These are phyloP conservation scores for Pseudozyma sp. DNA, from an alignment of 1,284 basidiomycete species.

Conservation along the genomic window DNA sequence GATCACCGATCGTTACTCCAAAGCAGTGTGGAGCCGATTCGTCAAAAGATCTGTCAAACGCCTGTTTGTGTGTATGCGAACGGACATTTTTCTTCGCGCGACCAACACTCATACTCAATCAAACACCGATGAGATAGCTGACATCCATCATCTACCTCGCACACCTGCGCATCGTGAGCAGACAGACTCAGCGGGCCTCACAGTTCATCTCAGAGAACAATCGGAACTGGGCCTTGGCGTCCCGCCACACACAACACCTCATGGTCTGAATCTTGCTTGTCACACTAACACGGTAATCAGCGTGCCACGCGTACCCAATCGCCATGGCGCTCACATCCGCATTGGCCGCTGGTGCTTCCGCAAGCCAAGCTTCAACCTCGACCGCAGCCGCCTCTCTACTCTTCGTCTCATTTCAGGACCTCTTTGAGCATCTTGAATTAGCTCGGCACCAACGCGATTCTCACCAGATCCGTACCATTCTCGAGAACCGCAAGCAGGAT, in stretches of 20 bases:
- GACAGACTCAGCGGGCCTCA: too few species aligned
- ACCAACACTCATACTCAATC: constrained; percentile 7
- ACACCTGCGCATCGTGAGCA: too few species aligned
- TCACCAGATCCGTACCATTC: constrained; percentile 36
- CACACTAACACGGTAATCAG: too few species aligned
- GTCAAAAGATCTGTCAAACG: constrained; percentile 6
- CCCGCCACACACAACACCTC: too few species aligned
- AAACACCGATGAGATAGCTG: background rate
- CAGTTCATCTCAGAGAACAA: too few species aligned
- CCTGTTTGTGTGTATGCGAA: constrained; percentile 5
- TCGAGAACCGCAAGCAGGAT: constrained; percentile 33
- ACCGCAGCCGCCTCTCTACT: constrained; percentile 9
- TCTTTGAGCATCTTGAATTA: constrained; percentile 62
- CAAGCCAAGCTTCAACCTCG: constrained; percentile 3
- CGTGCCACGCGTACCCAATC: background rate
- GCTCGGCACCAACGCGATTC: constrained; percentile 42
- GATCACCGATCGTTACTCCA: constrained; percentile 5
- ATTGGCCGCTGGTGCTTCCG: background rate
- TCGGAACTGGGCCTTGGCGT: too few species aligned
- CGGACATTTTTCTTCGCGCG: constrained; percentile 19
- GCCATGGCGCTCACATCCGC: constrained; percentile 1
- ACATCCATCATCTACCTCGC: constrained; percentile 1
- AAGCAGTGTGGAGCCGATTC: constrained; percentile 29
- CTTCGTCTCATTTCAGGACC: constrained; percentile 57
- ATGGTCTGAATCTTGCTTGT: too few species aligned